Evolutionary conservation across 2,329 filamentous ascomycete species (phyloP), one percentile per base, ranked within the genome.

Genomic region (Alternaria sp.): DNA sequence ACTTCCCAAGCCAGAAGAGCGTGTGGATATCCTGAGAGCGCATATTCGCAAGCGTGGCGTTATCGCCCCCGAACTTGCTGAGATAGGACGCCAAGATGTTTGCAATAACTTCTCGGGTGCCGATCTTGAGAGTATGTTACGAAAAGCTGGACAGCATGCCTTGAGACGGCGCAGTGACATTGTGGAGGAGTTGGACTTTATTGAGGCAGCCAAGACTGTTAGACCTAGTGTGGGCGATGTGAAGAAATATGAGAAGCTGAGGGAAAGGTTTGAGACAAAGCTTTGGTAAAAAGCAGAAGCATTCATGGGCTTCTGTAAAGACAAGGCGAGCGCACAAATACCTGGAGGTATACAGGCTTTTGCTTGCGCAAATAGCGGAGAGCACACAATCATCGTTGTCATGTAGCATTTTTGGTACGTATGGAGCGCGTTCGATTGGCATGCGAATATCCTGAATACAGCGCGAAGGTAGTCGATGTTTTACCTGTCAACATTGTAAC

Each of bases 21-120:
- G 95, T 14, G 91, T 91, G 0, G 93, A 96, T 57, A 99, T 99
- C 62, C 83, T 99, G 22, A 85, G 85, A 56, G 92, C 94, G 3
- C 74, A 90, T 59, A 80, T 89, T 30, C 48, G 62, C 0, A 67
- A 75, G 44, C 65, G 82, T 82, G 55, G 82, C 85, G 32, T 80
- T 78, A 78, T 88, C 8, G 78, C 86, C 11, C 81, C 86, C 0
- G 80, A 82, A 1, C 79, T 95, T 1, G 87, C 87, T 3, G 79
- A 80, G 3, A 83, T 97, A 5, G 94, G 92, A 0, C 82, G 86
- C 32, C 38, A 58, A 18, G 88, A 90, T 58, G 60, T 73, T 8
- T 97, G 94, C 75, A 83, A 86, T 9, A 88, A 91, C 24, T 98
- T 94, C 77, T 94, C 91, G 54, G 88, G 88, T 66, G 88, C 88